These are phyloP conservation scores for Mucor irregularis DNA, from an alignment of 371 early-diverging fungal species.

Conservation along the genomic window DNA sequence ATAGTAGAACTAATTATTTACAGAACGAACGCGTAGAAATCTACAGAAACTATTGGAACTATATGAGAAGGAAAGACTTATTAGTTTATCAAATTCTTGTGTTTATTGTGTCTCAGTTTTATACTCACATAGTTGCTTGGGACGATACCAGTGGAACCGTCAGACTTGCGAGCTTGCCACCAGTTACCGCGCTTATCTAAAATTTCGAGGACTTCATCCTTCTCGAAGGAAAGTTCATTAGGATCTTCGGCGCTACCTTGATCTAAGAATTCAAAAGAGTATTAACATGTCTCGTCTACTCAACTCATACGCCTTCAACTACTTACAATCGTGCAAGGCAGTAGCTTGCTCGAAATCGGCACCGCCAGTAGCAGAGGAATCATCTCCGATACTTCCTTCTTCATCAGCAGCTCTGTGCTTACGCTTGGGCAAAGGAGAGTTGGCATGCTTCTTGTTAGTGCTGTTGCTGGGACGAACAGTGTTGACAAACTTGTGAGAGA, in stretches of 20 bases:
- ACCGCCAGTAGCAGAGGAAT: neutral
- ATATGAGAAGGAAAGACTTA: neutral
- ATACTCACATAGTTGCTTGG: constrained; percentile 84
- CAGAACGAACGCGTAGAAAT: neutral
- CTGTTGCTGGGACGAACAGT: constrained; percentile 26
- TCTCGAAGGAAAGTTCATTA: constrained; percentile 89
- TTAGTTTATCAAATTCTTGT: neutral
- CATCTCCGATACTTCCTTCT: constrained; percentile 9
- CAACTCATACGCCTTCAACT: neutral
- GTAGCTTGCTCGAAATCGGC: constrained; percentile 17
- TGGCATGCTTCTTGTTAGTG: constrained; percentile 11
- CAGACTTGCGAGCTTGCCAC: constrained; percentile 90
- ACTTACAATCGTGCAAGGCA: constrained; percentile 42
- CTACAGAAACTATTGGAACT: constrained; percentile 8
- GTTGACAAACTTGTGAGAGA: constrained; percentile 8
- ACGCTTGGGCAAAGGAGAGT: constrained; percentile 4
- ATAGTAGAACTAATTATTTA: neutral
- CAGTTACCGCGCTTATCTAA: constrained; percentile 92
- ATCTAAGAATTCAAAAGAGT: constrained; percentile 37
- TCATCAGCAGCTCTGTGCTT: no score
- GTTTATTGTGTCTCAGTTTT: neutral
- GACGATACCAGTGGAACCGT: constrained; percentile 87
- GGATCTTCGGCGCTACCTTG: constrained; percentile 87
- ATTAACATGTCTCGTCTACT: no score
- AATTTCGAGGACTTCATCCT: constrained; percentile 86